Evolutionary conservation across 1,284 basidiomycete genomes (phyloP).

Genomic region (Tausonia pullulans): DNA sequence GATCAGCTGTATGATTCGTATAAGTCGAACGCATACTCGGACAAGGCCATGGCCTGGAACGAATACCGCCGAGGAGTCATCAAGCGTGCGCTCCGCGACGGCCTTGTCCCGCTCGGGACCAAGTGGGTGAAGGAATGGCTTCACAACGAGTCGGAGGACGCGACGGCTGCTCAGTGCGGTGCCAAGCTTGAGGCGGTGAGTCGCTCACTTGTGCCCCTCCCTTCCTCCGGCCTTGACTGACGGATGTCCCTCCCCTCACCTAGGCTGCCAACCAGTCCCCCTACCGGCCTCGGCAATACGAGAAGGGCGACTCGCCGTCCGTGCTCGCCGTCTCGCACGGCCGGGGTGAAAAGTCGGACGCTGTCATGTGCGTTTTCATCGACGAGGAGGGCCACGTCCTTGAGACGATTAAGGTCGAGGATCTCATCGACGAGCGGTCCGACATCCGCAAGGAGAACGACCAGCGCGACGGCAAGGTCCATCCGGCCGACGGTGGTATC

Average conservation of each 20-base stretch:
- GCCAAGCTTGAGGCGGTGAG: constrained; percentile 59
- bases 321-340: constrained; percentile 93
- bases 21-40: constrained; percentile 72
- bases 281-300: constrained; percentile 51
- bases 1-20: constrained; percentile 69
- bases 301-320: constrained; percentile 60
- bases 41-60: constrained; percentile 83
- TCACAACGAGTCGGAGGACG: constrained; percentile 81
- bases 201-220: constrained; percentile 14
- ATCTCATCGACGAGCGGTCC: constrained; percentile 56
- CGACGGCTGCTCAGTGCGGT: constrained; percentile 55
- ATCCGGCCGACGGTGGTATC: constrained; percentile 13
- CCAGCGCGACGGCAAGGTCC: background rate
- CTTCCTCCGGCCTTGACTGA: background rate
- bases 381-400: constrained; percentile 81
- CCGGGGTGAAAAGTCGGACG: constrained; percentile 82
- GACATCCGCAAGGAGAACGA: constrained; percentile 33
- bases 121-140: constrained; percentile 86
- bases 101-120: constrained; percentile 66
- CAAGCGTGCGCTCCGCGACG: constrained; percentile 62
- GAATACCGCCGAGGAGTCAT: constrained; percentile 69
- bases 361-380: constrained; percentile 71
- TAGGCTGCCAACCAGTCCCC: constrained; percentile 49
- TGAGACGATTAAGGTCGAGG: constrained; percentile 80
- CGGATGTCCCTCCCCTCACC: constrained; percentile 34